Evolutionary conservation across 23 red algal species (phyloP), one percentile per base, ranked within the genome.

Genomic region (Rhodosorus marinus): DNA sequence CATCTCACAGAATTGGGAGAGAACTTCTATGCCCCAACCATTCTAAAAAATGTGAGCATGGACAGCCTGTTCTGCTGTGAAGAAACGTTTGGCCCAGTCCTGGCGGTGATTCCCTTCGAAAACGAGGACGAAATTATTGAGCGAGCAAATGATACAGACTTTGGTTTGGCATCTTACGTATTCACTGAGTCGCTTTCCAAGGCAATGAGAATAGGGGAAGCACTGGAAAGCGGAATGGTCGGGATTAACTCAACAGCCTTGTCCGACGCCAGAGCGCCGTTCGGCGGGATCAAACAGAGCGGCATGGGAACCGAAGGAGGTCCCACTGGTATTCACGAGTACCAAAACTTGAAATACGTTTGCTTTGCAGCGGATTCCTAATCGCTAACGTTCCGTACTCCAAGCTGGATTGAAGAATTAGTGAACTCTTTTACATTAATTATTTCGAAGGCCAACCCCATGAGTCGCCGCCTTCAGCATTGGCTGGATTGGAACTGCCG

Each of bases 21-120:
- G 9, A 52, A 49, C 31, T 76, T 93, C 51, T 83, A 63, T 47
- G 70, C 63, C 19, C 69, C 79, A 9, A 80, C 78, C 27, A 45
- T 98, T 26, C 28, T 98, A 32, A 59, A 20, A 0, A 70, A 64
- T 31, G 81, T 85, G 9, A 82, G 73, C 0, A 64, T 73, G 15
- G 68, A 56, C 19, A 82, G 78, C 72, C 31, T 45, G 29, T 33
- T 83, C 24, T 55, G 59, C 5, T 35, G 36, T 5, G 58, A 83
- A 46, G 90, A 98, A 53, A 81, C 72, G 0, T 85, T 98, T 41
- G 90, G 78, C 7, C 90, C 90, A 27, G 57, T 98, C 35, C 31
- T 80, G 8, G 33, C 70, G 24, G 35, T 98, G 28, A 17, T 80
- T 29, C 20, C 25, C 14, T 98, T 98, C 30, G 31, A 52, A 0